phyloP scores from a whole-genome alignment of 371 early-diverging fungal species.

The Mortierella sp. region DNA sequence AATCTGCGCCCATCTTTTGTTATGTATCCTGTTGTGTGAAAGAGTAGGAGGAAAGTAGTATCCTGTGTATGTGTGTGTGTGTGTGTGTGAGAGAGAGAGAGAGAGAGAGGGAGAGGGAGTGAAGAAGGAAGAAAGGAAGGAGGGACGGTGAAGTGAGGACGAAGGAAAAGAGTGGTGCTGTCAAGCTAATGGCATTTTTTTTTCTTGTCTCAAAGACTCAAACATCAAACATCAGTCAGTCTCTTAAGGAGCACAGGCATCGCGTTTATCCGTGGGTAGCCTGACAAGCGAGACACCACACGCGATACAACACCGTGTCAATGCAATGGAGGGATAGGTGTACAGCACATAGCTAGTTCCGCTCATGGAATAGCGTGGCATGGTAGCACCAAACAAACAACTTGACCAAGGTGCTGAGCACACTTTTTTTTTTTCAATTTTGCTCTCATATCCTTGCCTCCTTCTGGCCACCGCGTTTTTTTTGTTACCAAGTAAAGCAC shows the following conservation, averaged over 20 bases:
- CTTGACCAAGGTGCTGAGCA: not conserved
- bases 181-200: not conserved
- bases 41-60: not conserved
- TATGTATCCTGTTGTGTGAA: too few relatives aligned
- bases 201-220: slow-evolving; percentile 10
- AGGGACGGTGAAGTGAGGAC: not conserved
- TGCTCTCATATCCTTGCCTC: not conserved
- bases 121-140: not conserved
- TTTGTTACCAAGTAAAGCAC: too few relatives aligned
- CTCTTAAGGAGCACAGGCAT: not conserved
- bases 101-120: not conserved
- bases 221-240: not conserved
- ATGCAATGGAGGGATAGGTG: too few relatives aligned
- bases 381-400: not conserved
- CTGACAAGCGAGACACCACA: too few relatives aligned
- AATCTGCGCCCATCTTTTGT: slow-evolving; percentile 87
- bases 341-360: too few relatives aligned
- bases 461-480: too few relatives aligned
- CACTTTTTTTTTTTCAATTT: not conserved
- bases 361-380: too few relatives aligned
- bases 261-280: not conserved
- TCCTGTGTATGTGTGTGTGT: not conserved
- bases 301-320: too few relatives aligned
- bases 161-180: too few relatives aligned
- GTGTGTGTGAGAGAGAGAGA: not conserved